Conservation (phyloP, 179 eudicot species). For the Actinidia arguta region DNA sequence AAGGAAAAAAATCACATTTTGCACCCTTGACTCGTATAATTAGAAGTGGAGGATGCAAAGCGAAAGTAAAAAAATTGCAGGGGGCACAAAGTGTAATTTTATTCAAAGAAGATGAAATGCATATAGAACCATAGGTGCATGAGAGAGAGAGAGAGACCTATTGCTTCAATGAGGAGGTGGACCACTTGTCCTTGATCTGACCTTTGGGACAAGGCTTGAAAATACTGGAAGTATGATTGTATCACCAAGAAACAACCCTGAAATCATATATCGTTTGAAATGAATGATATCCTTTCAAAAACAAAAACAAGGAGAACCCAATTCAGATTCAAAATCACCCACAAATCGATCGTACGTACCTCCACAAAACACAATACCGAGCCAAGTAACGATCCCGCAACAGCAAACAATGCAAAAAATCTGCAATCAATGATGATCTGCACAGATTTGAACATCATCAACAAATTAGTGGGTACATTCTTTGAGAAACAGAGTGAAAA, state of each 20-base stretch:
- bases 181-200: constrained; percentile 42
- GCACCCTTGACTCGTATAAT: too few species aligned
- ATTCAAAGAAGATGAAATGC: too few species aligned
- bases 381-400: constrained; percentile 66
- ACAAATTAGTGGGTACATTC: not conserved
- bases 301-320: too few species aligned
- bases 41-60: too few species aligned
- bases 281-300: too few species aligned
- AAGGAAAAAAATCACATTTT: too few species aligned
- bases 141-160: constrained; percentile 33
- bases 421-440: constrained; percentile 66
- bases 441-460: not conserved
- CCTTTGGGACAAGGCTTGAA: constrained; percentile 39
- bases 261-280: not conserved
- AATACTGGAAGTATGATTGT: constrained; percentile 52
- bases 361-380: constrained; percentile 59
- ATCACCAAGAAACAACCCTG: constrained; percentile 55
- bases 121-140: too few species aligned
- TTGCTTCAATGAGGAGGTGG: constrained; percentile 50
- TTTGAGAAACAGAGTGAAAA: too few species aligned
- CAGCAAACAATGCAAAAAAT: constrained; percentile 64
- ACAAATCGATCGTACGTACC: constrained; percentile 1
- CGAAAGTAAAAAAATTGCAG: too few species aligned
- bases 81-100: too few species aligned
- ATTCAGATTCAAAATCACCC: too few species aligned